Evolutionary conservation across 2,329 filamentous ascomycete genomes (phyloP), one percentile per base, ranked within the genome.

Genomic region (Botrytis elliptica): DNA sequence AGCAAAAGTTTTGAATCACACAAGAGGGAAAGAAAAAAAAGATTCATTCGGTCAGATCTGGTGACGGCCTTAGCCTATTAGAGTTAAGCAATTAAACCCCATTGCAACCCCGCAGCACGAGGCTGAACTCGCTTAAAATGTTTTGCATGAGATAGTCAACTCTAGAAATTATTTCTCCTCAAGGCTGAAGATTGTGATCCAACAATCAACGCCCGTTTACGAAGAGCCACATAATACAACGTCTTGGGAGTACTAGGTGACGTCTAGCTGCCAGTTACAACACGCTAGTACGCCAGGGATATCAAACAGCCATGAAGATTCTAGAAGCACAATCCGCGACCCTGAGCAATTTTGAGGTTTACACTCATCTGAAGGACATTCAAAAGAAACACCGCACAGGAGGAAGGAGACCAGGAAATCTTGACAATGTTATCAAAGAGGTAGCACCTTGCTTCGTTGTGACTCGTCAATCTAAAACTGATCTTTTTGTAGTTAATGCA

Each of bases 261-360:
- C 25, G 2, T 20, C 25, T 29, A 49, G 16, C 5, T 49, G 36
- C 55, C 38, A 20, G 57, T 18, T 44, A 33, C 49, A 33, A 49
- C 22, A 36, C 68, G n/a, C n/a, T 22, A 57, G 33, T 42, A 55
- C 44, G n/a, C 33, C 20, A 25, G 20, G 16, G 29, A 66, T 9
- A 36, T 33, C 6, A 52, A 52, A 46, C 36, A 18, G 33, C 33
- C 40, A 80, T 91, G 89, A 91, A 93, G 87, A 88, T 94, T 79
- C 83, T 93, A 78, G 91, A 92, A 79, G 85, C 91, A 4, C 91
- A 93, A 80, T 89, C 89, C 44, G 91, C 90, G 8, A 86, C 91
- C 60, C 85, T 94, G 79, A 89, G 89, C 81, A 94, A 94, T 82
- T 91, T 88, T 76, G 92, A 94, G 84, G 91, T 94, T 76, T 90